Conservation (phyloP, 2,329 filamentous ascomycete species). For the Leptosphaerulina australis region DNA sequence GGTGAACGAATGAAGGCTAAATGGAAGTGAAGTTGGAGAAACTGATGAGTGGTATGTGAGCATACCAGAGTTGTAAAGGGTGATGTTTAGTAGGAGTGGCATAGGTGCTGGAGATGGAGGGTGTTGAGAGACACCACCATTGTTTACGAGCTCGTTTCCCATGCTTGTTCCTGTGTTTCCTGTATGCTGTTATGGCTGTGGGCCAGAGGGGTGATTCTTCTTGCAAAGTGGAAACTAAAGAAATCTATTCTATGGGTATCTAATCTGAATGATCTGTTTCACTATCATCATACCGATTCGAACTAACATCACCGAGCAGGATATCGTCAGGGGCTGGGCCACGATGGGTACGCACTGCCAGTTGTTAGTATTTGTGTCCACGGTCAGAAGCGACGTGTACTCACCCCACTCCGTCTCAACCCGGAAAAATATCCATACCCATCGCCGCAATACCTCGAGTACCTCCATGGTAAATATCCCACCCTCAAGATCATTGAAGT, state of each 20-base stretch:
- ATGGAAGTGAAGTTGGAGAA: too few species aligned
- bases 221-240: too few species aligned
- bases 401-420: conserved; percentile 92
- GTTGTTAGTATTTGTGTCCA: conserved; percentile 17
- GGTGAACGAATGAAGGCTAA: too few species aligned
- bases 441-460: conserved; percentile 84
- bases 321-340: conserved; percentile 71
- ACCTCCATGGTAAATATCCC: conserved; percentile 88
- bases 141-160: too few species aligned
- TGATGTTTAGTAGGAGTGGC: too few species aligned
- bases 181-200: too few species aligned
- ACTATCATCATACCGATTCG: conserved; percentile 69
- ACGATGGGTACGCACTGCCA: conserved; percentile 59
- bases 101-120: too few species aligned
- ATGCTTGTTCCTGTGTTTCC: too few species aligned
- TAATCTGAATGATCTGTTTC: conserved; percentile 29
- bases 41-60: too few species aligned
- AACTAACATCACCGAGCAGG: conserved; percentile 67
- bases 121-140: too few species aligned
- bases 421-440: conserved; percentile 97
- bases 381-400: conserved; percentile 23
- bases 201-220: too few species aligned
- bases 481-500: conserved; percentile 83
- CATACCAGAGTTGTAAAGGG: too few species aligned
- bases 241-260: conserved; percentile 12